Evolutionary conservation across 2,329 filamentous ascomycete genomes (phyloP).

Genomic region (Trichophyton simii): DNA sequence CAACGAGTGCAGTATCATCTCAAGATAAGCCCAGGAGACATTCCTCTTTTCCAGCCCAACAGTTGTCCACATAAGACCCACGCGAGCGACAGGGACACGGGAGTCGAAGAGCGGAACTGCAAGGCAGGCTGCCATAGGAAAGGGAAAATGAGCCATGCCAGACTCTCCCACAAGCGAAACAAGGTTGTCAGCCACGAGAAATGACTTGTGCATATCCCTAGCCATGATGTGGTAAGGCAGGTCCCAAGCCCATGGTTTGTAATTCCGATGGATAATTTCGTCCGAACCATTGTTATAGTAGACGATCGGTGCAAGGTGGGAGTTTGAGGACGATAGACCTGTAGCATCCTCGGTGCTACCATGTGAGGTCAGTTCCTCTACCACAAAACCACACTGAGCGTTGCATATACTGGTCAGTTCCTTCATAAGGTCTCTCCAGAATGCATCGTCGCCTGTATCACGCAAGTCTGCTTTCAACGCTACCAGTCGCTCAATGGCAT

Average conservation of each 20-base stretch:
- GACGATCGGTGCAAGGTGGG: slow-evolving; percentile 52
- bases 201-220: slow-evolving; percentile 50
- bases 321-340: slow-evolving; percentile 28
- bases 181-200: slow-evolving; percentile 52
- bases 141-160: slow-evolving; percentile 45
- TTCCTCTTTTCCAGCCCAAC: slow-evolving; percentile 45
- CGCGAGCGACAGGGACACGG: slow-evolving; percentile 55
- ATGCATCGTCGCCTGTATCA: slow-evolving; percentile 43
- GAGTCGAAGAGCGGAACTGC: slow-evolving; percentile 53
- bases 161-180: slow-evolving; percentile 43
- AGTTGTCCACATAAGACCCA: slow-evolving; percentile 59
- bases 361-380: slow-evolving; percentile 21
- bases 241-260: slow-evolving; percentile 52
- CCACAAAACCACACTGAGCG: slow-evolving; percentile 55
- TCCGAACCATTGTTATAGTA: slow-evolving; percentile 50
- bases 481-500: slow-evolving; percentile 49
- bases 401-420: slow-evolving; percentile 50
- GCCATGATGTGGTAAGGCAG: slow-evolving; percentile 58
- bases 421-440: slow-evolving; percentile 53
- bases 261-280: slow-evolving; percentile 42
- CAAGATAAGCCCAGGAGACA: slow-evolving; percentile 53
- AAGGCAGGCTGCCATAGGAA: slow-evolving; percentile 53
- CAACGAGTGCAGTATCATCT: slow-evolving; percentile 55
- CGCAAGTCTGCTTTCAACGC: slow-evolving; percentile 46
- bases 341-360: not conserved